Conservation (phyloP, 1,284 basidiomycete genomes). For the Sphagnurus paluster region DNA sequence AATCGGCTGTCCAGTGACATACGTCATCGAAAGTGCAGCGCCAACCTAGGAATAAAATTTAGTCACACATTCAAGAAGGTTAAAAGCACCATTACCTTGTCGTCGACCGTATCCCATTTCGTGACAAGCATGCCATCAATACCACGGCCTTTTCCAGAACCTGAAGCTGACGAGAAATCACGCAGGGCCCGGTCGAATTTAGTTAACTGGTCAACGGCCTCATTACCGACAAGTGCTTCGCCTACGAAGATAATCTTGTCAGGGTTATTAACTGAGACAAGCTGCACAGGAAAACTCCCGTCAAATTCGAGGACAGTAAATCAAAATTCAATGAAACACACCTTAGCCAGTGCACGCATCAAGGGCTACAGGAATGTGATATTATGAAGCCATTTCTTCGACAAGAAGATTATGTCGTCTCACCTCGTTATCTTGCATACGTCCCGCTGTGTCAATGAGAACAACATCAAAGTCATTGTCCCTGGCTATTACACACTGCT, state of each 20-base stretch:
- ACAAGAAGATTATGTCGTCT: slow-evolving; percentile 19
- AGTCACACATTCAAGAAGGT: background rate
- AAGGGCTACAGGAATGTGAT: slow-evolving; percentile 64
- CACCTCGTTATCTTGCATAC: slow-evolving; percentile 98
- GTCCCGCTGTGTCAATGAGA: slow-evolving; percentile 94
- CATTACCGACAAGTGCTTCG: slow-evolving; percentile 94
- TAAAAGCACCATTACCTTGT: slow-evolving; percentile 59
- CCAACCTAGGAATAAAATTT: slow-evolving; percentile 67
- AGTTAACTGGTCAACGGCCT: slow-evolving; percentile 92
- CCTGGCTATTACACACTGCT: slow-evolving; percentile 52
- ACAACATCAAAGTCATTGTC: slow-evolving; percentile 93
- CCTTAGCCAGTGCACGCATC: slow-evolving; percentile 98
- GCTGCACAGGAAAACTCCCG: slow-evolving; percentile 39
- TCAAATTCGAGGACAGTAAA: slow-evolving; percentile 1
- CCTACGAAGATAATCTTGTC: slow-evolving; percentile 98
- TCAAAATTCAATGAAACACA: slow-evolving; percentile 31
- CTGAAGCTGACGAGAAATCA: slow-evolving; percentile 80
- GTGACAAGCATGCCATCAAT: slow-evolving; percentile 97
- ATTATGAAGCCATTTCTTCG: slow-evolving; percentile 1
- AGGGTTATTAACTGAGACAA: slow-evolving; percentile 88
- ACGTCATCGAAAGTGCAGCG: slow-evolving; percentile 95
- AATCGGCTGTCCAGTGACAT: slow-evolving; percentile 95
- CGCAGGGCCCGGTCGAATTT: slow-evolving; percentile 92
- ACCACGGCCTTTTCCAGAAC: slow-evolving; percentile 73
- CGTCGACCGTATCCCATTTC: slow-evolving; percentile 97